Conservation (phyloP, 164 flowering plant genomes). For the Akebia trifoliata region DNA sequence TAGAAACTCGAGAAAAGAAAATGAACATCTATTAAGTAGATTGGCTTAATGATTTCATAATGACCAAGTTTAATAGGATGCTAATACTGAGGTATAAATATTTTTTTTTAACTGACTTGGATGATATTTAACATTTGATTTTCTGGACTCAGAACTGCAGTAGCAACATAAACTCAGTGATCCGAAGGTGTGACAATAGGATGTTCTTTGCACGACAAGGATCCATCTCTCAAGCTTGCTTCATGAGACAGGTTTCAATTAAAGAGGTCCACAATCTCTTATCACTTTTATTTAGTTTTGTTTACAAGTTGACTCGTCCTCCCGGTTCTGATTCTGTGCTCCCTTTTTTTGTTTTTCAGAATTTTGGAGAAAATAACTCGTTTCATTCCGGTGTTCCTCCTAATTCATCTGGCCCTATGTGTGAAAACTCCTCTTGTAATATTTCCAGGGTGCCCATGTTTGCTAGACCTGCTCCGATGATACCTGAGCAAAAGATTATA, state of each 20-base stretch:
- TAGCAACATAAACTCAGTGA: conserved; percentile 45
- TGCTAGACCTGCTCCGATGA: conserved; percentile 36
- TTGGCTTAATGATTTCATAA: too few relatives aligned
- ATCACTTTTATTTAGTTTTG: not conserved
- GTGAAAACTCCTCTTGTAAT: conserved; percentile 11
- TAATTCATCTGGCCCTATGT: conserved; percentile 13
- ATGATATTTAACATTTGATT: not conserved
- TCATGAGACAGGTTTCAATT: conserved; percentile 57
- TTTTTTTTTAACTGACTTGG: too few relatives aligned
- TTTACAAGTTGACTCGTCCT: not conserved
- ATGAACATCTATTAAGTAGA: too few relatives aligned
- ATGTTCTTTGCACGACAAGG: conserved; percentile 66
- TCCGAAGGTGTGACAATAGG: conserved; percentile 54
- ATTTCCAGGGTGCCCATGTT: conserved; percentile 34
- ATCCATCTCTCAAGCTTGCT: conserved; percentile 43
- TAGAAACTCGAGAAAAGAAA: too few relatives aligned
- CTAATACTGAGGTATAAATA: too few relatives aligned
- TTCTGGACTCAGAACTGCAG: conserved; percentile 36
- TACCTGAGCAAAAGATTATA: conserved; percentile 11
- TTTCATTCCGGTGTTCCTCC: conserved; percentile 14
- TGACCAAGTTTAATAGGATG: too few relatives aligned
- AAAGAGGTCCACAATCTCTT: conserved; percentile 33
- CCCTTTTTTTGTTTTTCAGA: conserved; percentile 1
- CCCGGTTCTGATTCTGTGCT: not conserved
- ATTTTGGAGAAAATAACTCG: conserved; percentile 18